A percentile compares a stretch with the other conserved stretches of the same genome.
These are phyloP conservation scores for Pseudisothecium myosuroides DNA, from an alignment of 225 moss, liverwort and hornwort genomes.

Conservation along the genomic window DNA sequence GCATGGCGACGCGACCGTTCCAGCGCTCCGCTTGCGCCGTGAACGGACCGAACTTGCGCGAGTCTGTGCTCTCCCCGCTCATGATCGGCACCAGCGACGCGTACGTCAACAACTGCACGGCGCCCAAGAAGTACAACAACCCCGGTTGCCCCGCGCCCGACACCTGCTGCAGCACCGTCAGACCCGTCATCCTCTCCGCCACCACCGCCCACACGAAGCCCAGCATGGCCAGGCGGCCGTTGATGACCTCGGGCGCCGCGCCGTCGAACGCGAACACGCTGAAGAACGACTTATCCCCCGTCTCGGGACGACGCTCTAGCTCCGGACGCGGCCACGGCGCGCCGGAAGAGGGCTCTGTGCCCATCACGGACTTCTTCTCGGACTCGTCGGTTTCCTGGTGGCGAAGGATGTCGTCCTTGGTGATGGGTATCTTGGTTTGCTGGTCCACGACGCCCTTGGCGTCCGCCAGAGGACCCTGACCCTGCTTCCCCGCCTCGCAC, in stretches of 20 bases:
- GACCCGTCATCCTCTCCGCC: background rate
- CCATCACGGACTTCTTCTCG: conserved; percentile 13
- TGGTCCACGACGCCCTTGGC: background rate
- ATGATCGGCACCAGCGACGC: conserved; percentile 31
- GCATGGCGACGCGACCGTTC: conserved; percentile 30
- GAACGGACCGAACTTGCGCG: conserved; percentile 29
- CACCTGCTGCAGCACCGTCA: conserved; percentile 20
- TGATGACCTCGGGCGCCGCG: conserved; percentile 29
- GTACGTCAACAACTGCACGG: conserved; percentile 25
- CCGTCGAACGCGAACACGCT: conserved; percentile 38
- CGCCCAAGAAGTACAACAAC: background rate
- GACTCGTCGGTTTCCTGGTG: conserved; percentile 5
- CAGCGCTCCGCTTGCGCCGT: conserved; percentile 32
- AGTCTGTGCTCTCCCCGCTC: conserved; percentile 29
- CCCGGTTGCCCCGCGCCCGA: background rate
- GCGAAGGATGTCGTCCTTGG: background rate
- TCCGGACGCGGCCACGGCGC: conserved; percentile 15
- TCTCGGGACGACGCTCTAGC: conserved; percentile 30
- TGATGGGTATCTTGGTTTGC: background rate
- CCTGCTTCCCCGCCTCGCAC: background rate
- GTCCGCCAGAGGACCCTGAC: background rate
- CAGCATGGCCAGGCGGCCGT: conserved; percentile 13
- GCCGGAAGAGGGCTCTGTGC: background rate
- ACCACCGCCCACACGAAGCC: conserved; percentile 22
- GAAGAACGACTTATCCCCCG: conserved; percentile 7